Percentiles rank a stretch among this genome's conserved stretches.
Conservation (phyloP, 2,329 filamentous ascomycete species). For the Hawksworthiomyces lignivorus region DNA sequence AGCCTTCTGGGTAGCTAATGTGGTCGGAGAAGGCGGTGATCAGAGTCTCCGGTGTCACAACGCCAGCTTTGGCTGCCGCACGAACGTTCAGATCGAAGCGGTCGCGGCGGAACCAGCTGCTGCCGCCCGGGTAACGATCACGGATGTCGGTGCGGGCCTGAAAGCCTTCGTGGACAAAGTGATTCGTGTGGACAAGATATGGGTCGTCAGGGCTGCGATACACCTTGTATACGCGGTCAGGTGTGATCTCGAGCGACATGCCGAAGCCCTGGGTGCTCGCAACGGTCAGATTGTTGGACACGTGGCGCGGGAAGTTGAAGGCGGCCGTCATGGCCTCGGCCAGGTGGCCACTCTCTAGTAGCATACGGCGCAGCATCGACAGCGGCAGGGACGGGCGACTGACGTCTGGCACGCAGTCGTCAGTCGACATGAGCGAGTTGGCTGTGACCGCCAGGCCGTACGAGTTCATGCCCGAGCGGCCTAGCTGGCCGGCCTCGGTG, state of each 20-base stretch:
- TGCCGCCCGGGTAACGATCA: slow-evolving; percentile 16
- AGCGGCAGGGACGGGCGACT: no score
- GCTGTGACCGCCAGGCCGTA: slow-evolving; percentile 19
- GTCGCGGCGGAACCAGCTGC: slow-evolving; percentile 17
- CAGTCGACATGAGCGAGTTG: slow-evolving; percentile 23
- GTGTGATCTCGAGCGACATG: no score
- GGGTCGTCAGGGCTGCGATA: slow-evolving; percentile 12
- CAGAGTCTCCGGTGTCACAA: slow-evolving; percentile 8
- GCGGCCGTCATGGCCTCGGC: no score
- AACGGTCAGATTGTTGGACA: no score
- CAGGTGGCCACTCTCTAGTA: no score
- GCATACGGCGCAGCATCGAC: no score
- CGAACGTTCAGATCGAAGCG: slow-evolving; percentile 14
- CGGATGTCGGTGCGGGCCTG: slow-evolving; percentile 11
- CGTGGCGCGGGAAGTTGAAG: no score
- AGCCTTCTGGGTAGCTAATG: slow-evolving; percentile 15
- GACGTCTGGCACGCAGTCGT: no score
- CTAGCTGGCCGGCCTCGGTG: slow-evolving; percentile 23
- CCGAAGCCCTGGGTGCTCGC: no score
- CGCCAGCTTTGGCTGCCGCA: not conserved
- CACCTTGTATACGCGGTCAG: no score
- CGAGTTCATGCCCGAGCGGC: slow-evolving; percentile 22
- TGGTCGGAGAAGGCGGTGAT: slow-evolving; percentile 19
- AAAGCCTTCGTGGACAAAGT: slow-evolving; percentile 18
- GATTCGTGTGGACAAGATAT: slow-evolving; percentile 22